Conservation (phyloP, 1,284 basidiomycete species). For the Laetiporus sulphureus region DNA sequence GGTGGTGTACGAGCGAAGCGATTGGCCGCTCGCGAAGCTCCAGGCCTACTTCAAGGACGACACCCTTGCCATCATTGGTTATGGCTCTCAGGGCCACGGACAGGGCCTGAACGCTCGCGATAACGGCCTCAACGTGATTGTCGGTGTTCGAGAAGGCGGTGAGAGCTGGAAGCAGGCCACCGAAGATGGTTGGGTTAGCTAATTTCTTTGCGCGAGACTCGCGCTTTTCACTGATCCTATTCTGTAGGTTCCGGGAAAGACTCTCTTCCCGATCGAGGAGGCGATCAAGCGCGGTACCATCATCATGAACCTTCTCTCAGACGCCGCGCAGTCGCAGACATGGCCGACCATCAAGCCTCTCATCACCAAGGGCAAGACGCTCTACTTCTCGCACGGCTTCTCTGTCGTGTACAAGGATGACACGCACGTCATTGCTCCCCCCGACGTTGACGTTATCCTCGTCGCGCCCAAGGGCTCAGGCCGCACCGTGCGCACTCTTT, state of each 20-base stretch:
- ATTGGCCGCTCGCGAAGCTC: slow-evolving; percentile 97
- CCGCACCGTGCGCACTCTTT: slow-evolving; percentile 97
- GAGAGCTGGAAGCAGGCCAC: slow-evolving; percentile 95
- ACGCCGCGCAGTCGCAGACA: slow-evolving; percentile 95
- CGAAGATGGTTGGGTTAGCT: slow-evolving; percentile 91
- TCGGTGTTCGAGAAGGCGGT: slow-evolving; percentile 96
- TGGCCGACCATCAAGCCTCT: slow-evolving; percentile 87
- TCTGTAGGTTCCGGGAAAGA: slow-evolving; percentile 85
- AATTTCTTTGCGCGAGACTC: background rate
- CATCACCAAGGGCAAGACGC: slow-evolving; percentile 98
- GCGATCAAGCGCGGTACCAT: slow-evolving; percentile 95
- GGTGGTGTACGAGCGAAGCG: slow-evolving; percentile 93
- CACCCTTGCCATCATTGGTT: slow-evolving; percentile 97
- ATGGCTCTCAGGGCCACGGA: slow-evolving; percentile 98
- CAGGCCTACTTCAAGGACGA: slow-evolving; percentile 99
- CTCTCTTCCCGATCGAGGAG: slow-evolving; percentile 97
- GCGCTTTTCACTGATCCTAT: background rate
- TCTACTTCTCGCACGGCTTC: slow-evolving; percentile 99
- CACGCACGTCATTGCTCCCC: slow-evolving; percentile 88
- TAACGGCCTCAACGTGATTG: slow-evolving; percentile 97
- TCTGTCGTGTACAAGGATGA: slow-evolving; percentile 98
- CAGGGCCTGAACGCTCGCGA: slow-evolving; percentile 99
- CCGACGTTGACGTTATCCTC: slow-evolving; percentile 97
- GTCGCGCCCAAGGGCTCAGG: slow-evolving; percentile 99
- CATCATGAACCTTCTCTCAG: slow-evolving; percentile 99